Conservation (phyloP, 2,329 filamentous ascomycete genomes). For the Aspergillus fischeri region DNA sequence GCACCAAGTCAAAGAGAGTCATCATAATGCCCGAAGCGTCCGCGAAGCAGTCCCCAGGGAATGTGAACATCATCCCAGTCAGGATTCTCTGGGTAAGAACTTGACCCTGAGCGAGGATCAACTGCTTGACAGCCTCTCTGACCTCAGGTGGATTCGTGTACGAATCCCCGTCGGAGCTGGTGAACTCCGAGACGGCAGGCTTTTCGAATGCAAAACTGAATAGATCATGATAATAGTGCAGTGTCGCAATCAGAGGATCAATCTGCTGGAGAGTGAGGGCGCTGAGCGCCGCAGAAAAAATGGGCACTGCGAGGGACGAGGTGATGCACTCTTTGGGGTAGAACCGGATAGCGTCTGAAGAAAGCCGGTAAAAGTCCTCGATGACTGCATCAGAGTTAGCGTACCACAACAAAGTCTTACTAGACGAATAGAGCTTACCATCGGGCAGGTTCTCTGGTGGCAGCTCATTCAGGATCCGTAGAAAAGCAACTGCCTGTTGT, state of each 20-base stretch:
- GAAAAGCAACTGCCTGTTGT: conserved; percentile 82
- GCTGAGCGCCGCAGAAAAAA: conserved; percentile 82
- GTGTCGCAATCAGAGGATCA: conserved; percentile 82
- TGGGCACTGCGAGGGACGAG: conserved; percentile 72
- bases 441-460: conserved; percentile 72
- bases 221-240: conserved; percentile 90
- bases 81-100: conserved; percentile 81
- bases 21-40: conserved; percentile 92
- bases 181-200: conserved; percentile 51
- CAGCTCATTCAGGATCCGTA: conserved; percentile 82
- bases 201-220: conserved; percentile 82
- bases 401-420: not conserved
- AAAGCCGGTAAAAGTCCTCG: conserved; percentile 92
- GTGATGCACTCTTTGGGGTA: conserved; percentile 80
- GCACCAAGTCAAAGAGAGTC: conserved; percentile 81
- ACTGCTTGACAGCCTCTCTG: conserved; percentile 65
- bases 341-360: conserved; percentile 87
- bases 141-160: conserved; percentile 65
- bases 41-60: conserved; percentile 90
- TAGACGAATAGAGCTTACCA: conserved; percentile 38
- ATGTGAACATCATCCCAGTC: conserved; percentile 99
- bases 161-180: conserved; percentile 59
- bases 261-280: conserved; percentile 85
- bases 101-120: conserved; percentile 68
- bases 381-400: conserved; percentile 56